These are phyloP conservation scores for Acanthamoeba healyi DNA, from an alignment of 208 protist species.

Conservation along the genomic window DNA sequence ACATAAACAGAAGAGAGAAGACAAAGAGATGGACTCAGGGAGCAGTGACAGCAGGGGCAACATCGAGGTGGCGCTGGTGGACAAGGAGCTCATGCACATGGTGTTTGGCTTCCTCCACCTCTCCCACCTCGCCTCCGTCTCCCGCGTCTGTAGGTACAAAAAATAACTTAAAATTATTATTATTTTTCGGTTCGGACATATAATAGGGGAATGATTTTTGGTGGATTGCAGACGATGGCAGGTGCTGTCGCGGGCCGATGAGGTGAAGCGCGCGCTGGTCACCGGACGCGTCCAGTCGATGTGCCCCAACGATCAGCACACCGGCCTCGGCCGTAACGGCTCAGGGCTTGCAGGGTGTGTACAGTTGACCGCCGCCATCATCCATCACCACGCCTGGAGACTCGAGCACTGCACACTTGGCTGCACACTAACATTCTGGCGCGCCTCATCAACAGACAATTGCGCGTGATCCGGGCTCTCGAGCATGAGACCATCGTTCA, in stretches of 20 bases:
- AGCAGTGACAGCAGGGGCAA: too few relatives aligned
- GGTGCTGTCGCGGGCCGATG: background rate
- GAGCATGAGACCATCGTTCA: background rate
- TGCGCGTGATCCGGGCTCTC: background rate
- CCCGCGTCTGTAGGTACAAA: background rate
- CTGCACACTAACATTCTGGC: too few relatives aligned
- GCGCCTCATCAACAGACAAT: background rate
- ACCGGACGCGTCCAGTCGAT: background rate
- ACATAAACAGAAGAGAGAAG: too few relatives aligned
- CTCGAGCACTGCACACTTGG: background rate
- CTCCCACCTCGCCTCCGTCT: background rate
- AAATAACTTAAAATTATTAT: background rate
- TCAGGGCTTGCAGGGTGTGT: background rate
- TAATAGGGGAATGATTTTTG: too few relatives aligned
- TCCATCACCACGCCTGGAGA: background rate
- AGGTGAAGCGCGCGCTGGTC: background rate
- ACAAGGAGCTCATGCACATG: constrained; percentile 37
- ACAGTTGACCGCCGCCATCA: background rate
- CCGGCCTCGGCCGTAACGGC: background rate
- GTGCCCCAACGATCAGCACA: background rate
- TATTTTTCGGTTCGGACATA: too few relatives aligned
- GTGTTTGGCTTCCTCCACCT: background rate
- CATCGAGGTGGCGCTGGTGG: background rate
- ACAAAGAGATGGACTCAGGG: too few relatives aligned
- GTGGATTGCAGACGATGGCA: background rate